A percentile compares a stretch with the other conserved stretches of the same genome.
These are phyloP conservation scores for Corylus avellana DNA, from an alignment of 306 rosid species.

Conservation along the genomic window DNA sequence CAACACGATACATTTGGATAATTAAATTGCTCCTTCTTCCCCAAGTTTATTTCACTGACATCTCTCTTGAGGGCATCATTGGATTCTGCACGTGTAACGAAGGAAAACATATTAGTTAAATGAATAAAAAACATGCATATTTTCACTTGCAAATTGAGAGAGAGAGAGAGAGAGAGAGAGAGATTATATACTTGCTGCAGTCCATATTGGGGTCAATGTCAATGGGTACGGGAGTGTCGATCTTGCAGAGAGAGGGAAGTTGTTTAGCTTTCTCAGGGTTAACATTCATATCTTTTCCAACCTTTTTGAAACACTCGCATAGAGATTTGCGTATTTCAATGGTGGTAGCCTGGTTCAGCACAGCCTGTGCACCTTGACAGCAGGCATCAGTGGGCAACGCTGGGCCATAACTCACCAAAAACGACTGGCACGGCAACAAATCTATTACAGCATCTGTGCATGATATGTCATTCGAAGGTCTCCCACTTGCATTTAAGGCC, in stretches of 20 bases:
- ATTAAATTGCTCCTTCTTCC: neutral
- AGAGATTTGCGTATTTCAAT: too few species aligned
- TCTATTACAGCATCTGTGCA: constrained; percentile 8
- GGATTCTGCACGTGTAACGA: neutral
- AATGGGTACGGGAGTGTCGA: constrained; percentile 22
- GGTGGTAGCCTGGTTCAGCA: too few species aligned
- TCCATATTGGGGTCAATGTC: constrained; percentile 26
- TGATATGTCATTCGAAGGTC: constrained; percentile 10
- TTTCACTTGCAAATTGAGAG: neutral
- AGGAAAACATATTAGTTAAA: too few species aligned
- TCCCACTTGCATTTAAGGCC: too few species aligned
- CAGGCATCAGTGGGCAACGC: neutral
- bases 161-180: neutral
- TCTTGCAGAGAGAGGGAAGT: constrained; percentile 17
- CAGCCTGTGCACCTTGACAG: constrained; percentile 6
- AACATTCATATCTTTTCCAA: neutral
- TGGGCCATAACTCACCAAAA: constrained; percentile 6
- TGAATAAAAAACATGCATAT: too few species aligned
- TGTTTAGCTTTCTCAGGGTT: neutral
- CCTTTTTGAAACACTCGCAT: too few species aligned
- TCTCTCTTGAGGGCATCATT: neutral
- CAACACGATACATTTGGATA: neutral
- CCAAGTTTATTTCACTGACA: neutral
- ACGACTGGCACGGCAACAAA: neutral
- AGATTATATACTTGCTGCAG: constrained; percentile 22